These are phyloP conservation scores for Roridomyces roridus DNA, from an alignment of 768 basidiomycete species.

Conservation along the genomic window DNA sequence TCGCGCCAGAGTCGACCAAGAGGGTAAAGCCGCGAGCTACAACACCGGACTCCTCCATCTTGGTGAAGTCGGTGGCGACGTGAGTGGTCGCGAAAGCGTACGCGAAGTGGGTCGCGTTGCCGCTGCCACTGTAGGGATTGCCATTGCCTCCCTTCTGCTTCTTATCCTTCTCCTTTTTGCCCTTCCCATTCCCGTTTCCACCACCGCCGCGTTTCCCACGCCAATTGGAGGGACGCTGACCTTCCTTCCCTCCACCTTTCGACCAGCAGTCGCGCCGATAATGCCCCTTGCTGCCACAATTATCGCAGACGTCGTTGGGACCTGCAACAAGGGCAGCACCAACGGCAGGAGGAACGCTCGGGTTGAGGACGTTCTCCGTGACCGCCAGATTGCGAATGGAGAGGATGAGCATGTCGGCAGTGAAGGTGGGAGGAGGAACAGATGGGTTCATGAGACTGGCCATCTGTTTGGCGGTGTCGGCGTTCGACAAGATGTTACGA, in stretches of 20 bases:
- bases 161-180: conserved; percentile 23
- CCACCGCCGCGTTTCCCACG: conserved; percentile 31
- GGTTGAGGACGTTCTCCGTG: background rate
- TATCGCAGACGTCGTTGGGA: conserved; percentile 28
- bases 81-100: too few relatives aligned
- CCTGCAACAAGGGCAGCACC: too few relatives aligned
- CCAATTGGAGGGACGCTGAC: too few relatives aligned
- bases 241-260: conserved; percentile 41
- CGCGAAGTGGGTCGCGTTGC: too few relatives aligned
- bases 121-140: too few relatives aligned
- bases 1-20: conserved; percentile 11
- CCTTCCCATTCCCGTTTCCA: conserved; percentile 7
- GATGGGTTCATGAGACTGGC: background rate
- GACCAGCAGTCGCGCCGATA: conserved; percentile 32
- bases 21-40: too few relatives aligned
- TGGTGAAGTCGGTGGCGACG: too few relatives aligned
- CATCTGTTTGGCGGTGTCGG: background rate
- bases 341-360: too few relatives aligned
- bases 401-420: background rate
- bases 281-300: conserved; percentile 40
- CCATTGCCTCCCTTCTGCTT: too few relatives aligned
- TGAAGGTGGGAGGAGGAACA: background rate
- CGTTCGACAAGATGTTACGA: background rate
- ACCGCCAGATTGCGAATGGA: too few relatives aligned
- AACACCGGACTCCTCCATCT: too few relatives aligned